These are phyloP conservation scores for Sporisorium scitamineum DNA, from an alignment of 1,284 basidiomycete genomes.

Conservation along the genomic window DNA sequence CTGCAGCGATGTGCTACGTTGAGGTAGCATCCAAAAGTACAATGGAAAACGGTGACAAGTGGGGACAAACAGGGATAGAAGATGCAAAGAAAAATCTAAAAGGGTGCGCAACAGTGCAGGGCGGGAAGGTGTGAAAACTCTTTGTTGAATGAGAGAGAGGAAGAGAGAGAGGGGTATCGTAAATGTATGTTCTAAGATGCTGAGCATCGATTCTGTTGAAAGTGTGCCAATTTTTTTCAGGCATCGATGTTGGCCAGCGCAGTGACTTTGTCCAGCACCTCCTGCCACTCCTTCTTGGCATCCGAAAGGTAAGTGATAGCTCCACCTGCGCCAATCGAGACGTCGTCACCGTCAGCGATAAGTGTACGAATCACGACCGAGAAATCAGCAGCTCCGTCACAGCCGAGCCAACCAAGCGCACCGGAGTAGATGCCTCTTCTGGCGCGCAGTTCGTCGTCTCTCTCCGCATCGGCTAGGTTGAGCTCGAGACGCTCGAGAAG, in stretches of 20 bases:
- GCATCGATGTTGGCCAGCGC: slow-evolving; percentile 44
- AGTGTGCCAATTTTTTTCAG: slow-evolving; percentile 6
- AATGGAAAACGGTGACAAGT: background rate
- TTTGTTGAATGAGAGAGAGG: slow-evolving; percentile 22
- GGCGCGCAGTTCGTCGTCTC: slow-evolving; percentile 28
- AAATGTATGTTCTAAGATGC: background rate
- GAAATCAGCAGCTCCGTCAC: slow-evolving; percentile 90
- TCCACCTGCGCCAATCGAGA: slow-evolving; percentile 85
- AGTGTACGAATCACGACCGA: slow-evolving; percentile 96
- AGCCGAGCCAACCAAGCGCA: slow-evolving; percentile 87
- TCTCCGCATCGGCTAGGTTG: slow-evolving; percentile 28
- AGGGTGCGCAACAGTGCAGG: background rate
- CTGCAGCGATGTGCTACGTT: slow-evolving; percentile 1
- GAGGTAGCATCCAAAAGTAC: slow-evolving; percentile 9
- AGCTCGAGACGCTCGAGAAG: slow-evolving; percentile 84
- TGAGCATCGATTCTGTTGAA: slow-evolving; percentile 17
- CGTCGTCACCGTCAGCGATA: slow-evolving; percentile 77
- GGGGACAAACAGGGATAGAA: background rate
- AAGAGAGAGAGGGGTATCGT: slow-evolving; percentile 5
- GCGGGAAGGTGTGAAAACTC: too few relatives aligned
- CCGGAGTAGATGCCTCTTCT: slow-evolving; percentile 83
- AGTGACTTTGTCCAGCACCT: slow-evolving; percentile 82
- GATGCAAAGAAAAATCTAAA: background rate
- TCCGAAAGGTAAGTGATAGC: slow-evolving; percentile 95
- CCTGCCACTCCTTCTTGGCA: slow-evolving; percentile 89